These are phyloP conservation scores for Cercospora sesami DNA, from an alignment of 2,329 filamentous ascomycete genomes.

Conservation along the genomic window DNA sequence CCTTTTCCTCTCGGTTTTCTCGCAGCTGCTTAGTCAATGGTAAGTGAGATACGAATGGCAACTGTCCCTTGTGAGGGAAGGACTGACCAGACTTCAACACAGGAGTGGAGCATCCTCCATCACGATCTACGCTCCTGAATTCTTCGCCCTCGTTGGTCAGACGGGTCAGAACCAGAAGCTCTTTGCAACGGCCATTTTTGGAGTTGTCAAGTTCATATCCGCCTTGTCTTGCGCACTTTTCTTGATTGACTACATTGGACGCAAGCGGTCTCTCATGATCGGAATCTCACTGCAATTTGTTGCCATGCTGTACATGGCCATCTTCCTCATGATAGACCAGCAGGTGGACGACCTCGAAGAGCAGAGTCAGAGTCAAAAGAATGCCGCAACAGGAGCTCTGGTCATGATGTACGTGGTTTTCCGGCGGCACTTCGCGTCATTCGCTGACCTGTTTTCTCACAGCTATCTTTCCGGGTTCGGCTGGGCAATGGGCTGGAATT, in stretches of 20 bases:
- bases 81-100: background rate
- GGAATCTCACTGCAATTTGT: slow-evolving; percentile 41
- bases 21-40: slow-evolving; percentile 74
- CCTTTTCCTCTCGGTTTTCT: slow-evolving; percentile 66
- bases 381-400: slow-evolving; percentile 65
- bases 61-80: background rate
- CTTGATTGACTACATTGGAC: slow-evolving; percentile 75
- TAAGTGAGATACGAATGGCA: slow-evolving; percentile 32
- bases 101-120: slow-evolving; percentile 65
- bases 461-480: slow-evolving; percentile 60
- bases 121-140: slow-evolving; percentile 72
- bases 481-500: slow-evolving; percentile 57
- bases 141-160: slow-evolving; percentile 71
- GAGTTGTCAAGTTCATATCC: slow-evolving; percentile 69
- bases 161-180: slow-evolving; percentile 67
- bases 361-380: slow-evolving; percentile 53
- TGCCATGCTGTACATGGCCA: slow-evolving; percentile 57
- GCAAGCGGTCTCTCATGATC: slow-evolving; percentile 59
- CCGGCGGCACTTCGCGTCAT: background rate
- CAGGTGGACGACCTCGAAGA: slow-evolving; percentile 53
- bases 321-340: slow-evolving; percentile 60
- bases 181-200: slow-evolving; percentile 73
- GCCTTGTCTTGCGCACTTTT: slow-evolving; percentile 71
- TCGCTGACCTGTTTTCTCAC: background rate
- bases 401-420: slow-evolving; percentile 41